Percentiles rank a stretch among this genome's conserved stretches.
Conservation (phyloP, 73 alveolate genomes). For the Stentor roeselii region DNA sequence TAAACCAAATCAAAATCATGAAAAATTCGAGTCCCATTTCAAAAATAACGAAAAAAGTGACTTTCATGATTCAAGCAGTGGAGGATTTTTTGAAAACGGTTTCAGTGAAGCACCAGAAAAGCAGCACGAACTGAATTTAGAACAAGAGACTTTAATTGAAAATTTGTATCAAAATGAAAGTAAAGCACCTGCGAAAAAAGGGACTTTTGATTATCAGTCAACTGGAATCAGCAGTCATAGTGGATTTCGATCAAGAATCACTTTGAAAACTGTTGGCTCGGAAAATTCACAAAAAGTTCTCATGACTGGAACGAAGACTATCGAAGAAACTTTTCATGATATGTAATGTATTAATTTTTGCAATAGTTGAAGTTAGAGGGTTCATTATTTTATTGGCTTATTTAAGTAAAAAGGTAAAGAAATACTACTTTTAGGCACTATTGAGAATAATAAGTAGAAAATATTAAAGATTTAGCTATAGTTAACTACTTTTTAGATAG, state of each 20-base stretch:
- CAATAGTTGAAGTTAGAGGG: too few relatives aligned
- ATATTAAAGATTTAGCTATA: too few relatives aligned
- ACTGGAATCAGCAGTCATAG: background rate
- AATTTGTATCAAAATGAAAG: background rate
- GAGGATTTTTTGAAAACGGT: background rate
- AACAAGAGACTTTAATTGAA: background rate
- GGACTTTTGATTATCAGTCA: background rate
- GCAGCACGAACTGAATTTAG: background rate
- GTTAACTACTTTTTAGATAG: too few relatives aligned
- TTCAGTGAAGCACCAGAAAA: background rate
- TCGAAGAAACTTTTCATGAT: background rate
- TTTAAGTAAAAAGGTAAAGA: too few relatives aligned
- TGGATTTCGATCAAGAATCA: background rate
- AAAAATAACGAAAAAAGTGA: background rate
- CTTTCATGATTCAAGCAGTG: background rate
- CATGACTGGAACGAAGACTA: background rate
- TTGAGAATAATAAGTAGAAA: too few relatives aligned
- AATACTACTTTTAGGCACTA: too few relatives aligned
- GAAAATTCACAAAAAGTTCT: background rate
- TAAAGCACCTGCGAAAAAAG: background rate
- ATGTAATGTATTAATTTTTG: too few relatives aligned
- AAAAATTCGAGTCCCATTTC: background rate
- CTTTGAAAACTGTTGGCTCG: background rate
- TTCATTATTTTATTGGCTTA: too few relatives aligned
- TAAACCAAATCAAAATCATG: background rate